Conservation (phyloP, 2,329 filamentous ascomycete species). For the Sarocladium oryzae region DNA sequence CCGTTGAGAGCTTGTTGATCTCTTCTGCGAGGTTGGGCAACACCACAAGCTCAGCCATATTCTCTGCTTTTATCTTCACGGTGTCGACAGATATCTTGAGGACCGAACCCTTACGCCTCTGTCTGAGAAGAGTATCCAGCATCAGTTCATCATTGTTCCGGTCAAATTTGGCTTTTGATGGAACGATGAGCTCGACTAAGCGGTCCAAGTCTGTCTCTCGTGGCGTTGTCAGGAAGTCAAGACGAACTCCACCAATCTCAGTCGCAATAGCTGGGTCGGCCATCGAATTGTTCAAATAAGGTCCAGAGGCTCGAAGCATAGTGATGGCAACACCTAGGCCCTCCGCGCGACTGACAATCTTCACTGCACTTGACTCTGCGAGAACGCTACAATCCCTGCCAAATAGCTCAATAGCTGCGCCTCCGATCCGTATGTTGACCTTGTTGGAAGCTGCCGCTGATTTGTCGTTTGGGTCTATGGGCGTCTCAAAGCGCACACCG, state of each 20-base stretch:
- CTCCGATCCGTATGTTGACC: conserved; percentile 69
- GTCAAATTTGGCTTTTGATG: conserved; percentile 82
- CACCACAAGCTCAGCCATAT: conserved; percentile 57
- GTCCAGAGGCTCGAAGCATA: conserved; percentile 68
- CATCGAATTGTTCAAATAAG: conserved; percentile 47
- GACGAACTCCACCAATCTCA: conserved; percentile 57
- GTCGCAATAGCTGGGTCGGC: conserved; percentile 55
- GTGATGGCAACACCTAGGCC: conserved; percentile 68
- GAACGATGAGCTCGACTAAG: conserved; percentile 79
- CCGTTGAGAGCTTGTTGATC: conserved; percentile 72
- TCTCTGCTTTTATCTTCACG: conserved; percentile 55
- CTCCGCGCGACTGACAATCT: conserved; percentile 68
- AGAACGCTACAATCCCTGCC: conserved; percentile 70
- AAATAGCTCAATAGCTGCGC: conserved; percentile 67
- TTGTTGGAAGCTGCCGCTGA: conserved; percentile 53
- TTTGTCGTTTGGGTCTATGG: conserved; percentile 41
- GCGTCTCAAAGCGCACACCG: conserved; percentile 53
- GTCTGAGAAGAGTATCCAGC: conserved; percentile 81
- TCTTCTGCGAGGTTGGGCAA: conserved; percentile 72
- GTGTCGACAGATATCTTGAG: conserved; percentile 63
- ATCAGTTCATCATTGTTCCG: conserved; percentile 89
- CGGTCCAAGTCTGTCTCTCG: conserved; percentile 75
- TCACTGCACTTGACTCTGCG: conserved; percentile 74
- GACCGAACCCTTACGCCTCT: conserved; percentile 80
- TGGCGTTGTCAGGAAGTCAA: conserved; percentile 68